Evolutionary conservation across 2,329 filamentous ascomycete species (phyloP).

Genomic region (Trichoderma afroharzianum): DNA sequence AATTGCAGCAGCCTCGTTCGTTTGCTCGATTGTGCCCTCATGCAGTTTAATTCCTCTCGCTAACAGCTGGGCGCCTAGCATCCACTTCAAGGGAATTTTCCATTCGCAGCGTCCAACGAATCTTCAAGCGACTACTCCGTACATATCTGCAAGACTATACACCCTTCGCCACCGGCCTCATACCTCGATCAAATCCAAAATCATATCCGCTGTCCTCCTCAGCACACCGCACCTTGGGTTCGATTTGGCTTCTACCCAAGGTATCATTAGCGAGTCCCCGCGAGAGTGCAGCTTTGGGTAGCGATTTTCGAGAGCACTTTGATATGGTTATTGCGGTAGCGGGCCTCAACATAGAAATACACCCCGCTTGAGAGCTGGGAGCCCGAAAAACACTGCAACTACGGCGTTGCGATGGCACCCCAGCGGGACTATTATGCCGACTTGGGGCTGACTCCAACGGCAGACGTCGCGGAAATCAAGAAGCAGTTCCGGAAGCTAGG

Average conservation of each 20-base stretch:
- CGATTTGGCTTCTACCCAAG: not conserved
- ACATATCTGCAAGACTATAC: not conserved
- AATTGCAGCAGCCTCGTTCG: not conserved
- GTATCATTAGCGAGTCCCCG: not conserved
- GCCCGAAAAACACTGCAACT: not conserved
- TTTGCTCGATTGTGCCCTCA: not conserved
- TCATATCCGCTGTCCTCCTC: not conserved
- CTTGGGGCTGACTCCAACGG: constrained; percentile 65
- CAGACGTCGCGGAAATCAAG: constrained; percentile 72
- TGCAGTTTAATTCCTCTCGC: not conserved
- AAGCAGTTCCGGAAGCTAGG: constrained; percentile 83
- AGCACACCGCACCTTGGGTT: not conserved
- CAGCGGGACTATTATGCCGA: constrained; percentile 81
- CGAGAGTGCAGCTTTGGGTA: not conserved
- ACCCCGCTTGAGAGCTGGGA: not conserved
- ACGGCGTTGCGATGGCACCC: constrained; percentile 30
- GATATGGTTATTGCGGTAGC: constrained; percentile 20
- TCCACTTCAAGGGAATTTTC: not conserved
- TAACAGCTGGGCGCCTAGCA: not conserved
- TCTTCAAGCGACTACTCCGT: not conserved
- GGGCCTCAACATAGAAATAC: not conserved
- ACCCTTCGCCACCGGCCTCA: not conserved
- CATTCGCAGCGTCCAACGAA: not conserved
- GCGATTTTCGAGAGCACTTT: not conserved
- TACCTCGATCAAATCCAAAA: not conserved